Conservation (phyloP, 352 stramenopile genomes). For the Phytophthora europaea region DNA sequence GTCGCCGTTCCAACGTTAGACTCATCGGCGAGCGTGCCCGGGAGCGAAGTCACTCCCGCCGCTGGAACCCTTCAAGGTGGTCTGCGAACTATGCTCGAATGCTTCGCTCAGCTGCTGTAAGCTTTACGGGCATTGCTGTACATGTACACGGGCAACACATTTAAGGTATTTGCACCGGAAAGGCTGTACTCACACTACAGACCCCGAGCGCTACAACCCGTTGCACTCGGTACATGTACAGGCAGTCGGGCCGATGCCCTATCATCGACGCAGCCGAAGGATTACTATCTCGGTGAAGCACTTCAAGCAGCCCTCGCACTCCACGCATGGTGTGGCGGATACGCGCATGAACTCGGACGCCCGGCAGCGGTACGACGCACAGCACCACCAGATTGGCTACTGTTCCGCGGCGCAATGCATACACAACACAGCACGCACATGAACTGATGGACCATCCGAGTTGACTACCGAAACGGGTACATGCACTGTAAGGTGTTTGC, state of each 20-base stretch:
- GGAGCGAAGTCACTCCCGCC: conserved; percentile 18
- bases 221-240: no score
- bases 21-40: conserved; percentile 4
- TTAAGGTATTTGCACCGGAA: not conserved
- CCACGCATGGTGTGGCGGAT: not conserved
- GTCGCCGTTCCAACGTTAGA: conserved; percentile 22
- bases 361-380: not conserved
- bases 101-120: conserved; percentile 7
- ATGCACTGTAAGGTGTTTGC: not conserved
- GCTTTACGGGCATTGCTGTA: not conserved
- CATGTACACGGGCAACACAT: not conserved
- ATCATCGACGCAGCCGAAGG: not conserved
- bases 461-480: conserved; percentile 14
- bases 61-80: conserved; percentile 31
- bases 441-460: conserved; percentile 4
- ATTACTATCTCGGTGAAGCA: conserved; percentile 4
- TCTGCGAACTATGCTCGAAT: conserved; percentile 20
- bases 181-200: no score
- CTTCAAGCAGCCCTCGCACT: no score
- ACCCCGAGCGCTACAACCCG: no score
- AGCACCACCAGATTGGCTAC: not conserved
- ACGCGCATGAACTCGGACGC: not conserved
- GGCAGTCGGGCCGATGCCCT: not conserved
- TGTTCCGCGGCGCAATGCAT: not conserved
- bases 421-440: no score